Conservation (phyloP, 192 early-diverging fungal species). For the Funneliformis geosporum region DNA sequence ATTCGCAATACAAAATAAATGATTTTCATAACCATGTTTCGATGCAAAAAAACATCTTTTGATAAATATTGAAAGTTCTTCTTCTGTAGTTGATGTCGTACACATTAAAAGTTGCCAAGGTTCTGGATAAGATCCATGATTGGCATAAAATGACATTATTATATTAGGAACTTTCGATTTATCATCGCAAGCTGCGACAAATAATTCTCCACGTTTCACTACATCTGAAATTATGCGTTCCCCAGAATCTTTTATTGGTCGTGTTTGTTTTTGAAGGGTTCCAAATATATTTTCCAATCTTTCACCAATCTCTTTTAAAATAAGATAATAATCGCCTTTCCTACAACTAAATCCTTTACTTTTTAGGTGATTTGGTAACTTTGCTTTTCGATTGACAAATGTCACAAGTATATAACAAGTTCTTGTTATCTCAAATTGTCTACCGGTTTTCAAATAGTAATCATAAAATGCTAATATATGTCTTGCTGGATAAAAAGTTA, state of each 20-base stretch:
- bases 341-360: not conserved
- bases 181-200: slow-evolving; percentile 32
- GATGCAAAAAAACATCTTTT: slow-evolving; percentile 30
- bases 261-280: not conserved
- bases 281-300: slow-evolving; percentile 16
- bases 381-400: slow-evolving; percentile 16
- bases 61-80: slow-evolving; percentile 33
- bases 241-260: not conserved
- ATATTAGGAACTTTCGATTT: slow-evolving; percentile 35
- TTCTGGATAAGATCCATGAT: slow-evolving; percentile 27
- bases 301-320: slow-evolving; percentile 20
- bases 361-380: not conserved
- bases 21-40: slow-evolving; percentile 19
- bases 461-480: slow-evolving; percentile 27
- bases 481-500: slow-evolving; percentile 19
- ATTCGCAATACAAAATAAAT: slow-evolving; percentile 32
- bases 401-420: not conserved
- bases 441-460: not conserved
- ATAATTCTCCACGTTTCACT: slow-evolving; percentile 14
- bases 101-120: slow-evolving; percentile 34
- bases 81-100: slow-evolving; percentile 16
- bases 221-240: slow-evolving; percentile 17
- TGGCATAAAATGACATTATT: slow-evolving; percentile 31
- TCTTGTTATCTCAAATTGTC: not conserved
- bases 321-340: not conserved